Base-by-base conservation (phyloP, 1,284 basidiomycete genomes). In the Cryptococcus sp. region DNA sequence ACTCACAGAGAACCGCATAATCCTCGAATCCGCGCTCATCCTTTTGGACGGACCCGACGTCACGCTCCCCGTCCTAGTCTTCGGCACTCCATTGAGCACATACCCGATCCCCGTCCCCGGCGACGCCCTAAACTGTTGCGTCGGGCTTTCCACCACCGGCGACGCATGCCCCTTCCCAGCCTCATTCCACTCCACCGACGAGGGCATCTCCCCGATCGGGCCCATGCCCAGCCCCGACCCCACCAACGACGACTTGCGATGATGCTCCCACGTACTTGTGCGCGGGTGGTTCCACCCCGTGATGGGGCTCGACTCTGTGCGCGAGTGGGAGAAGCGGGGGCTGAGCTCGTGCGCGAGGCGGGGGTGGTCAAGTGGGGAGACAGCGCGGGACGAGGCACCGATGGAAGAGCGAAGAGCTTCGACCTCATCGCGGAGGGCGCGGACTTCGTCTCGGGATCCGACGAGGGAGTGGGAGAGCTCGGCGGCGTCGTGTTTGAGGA, bases 381-480 rank as follows among this genome's bases (percentile, higher is more conserved):
- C 39, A 33, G 39, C 44, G 43, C 66, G 50, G 20, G 61, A 59
- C 15, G 63, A 57, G 16, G 65, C 58, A 23, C 65, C 64, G 28
- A 65, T 57, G 16, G 55, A 52, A 0, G 63, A 50, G 11, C 83
- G 79, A 42, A 84, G 81, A 68, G 91, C 88, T 51, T 87, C 87
- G 0, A 87, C 75, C 72, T 92, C 89, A 63, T 86, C 85, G 55
- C 85, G 85, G 47, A 90, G 72, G 2, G 78, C 69, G 53, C 85
- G 82, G 7, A 86, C 73, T 61, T 91, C 88, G 66, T 92, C 89
- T n/a, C 89, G 82, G 0, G 88, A 82, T 50, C 89, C 86, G 2
- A 82, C 74, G 6, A 94, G 79, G 15, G 91, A 75, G 53, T 82
- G 82, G 57, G 88, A 85, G 39, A 94, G 76, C 69, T 94, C 89